These are phyloP conservation scores for Ustilago xerochloae DNA, from an alignment of 1,284 basidiomycete species.

Conservation along the genomic window DNA sequence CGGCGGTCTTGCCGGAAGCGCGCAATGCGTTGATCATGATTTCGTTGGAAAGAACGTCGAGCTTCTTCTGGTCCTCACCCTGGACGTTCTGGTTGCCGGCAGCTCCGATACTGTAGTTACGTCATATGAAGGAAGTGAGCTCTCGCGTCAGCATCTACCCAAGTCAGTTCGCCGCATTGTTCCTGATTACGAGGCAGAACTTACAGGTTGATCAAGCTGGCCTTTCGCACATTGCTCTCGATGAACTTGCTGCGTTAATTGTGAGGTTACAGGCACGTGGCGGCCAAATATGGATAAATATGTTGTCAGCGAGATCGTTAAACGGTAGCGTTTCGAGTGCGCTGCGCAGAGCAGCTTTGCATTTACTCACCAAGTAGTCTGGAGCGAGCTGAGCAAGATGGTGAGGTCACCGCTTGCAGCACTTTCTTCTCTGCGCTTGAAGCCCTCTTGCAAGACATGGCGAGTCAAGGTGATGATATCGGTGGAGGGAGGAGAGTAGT, in stretches of 20 bases:
- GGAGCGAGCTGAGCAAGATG: conserved; percentile 91
- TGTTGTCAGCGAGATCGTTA: not conserved
- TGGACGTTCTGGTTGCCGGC: conserved; percentile 97
- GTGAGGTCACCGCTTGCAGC: conserved; percentile 83
- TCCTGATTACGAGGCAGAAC: conserved; percentile 63
- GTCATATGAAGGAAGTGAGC: conserved; percentile 1
- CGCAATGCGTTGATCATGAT: conserved; percentile 96
- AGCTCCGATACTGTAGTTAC: conserved; percentile 79
- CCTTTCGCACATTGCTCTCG: conserved; percentile 95
- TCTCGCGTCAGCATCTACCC: not conserved
- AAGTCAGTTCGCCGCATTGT: not conserved
- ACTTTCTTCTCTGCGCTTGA: conserved; percentile 39
- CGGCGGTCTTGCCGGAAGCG: conserved; percentile 92
- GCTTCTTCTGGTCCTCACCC: conserved; percentile 99
- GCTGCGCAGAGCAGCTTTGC: not conserved
- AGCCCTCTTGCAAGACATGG: conserved; percentile 65
- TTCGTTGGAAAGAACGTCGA: conserved; percentile 96
- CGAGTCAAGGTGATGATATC: conserved; percentile 67
- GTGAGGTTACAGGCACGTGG: not conserved
- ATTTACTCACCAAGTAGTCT: conserved; percentile 74
- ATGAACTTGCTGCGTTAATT: conserved; percentile 77
- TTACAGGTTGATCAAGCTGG: conserved; percentile 95
- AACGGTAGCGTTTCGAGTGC: not conserved
- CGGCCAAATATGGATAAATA: too few species aligned
- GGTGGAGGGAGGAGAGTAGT: conserved; percentile 58